Percentiles rank a stretch among this genome's conserved stretches.
Conservation (phyloP, 306 rosid species). For the Cucurbita moschata region DNA sequence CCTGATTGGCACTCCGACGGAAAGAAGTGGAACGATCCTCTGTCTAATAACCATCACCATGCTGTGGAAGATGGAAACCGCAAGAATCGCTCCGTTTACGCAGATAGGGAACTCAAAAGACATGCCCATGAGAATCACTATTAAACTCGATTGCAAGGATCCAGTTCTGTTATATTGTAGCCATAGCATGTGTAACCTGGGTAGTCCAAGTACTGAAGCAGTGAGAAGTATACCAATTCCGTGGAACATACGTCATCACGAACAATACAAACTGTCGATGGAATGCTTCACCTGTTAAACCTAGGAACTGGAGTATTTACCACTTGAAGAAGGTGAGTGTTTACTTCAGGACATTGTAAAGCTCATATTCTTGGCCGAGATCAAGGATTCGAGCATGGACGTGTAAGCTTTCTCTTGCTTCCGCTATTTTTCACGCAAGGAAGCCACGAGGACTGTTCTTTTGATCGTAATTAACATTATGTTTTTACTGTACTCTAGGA, state of each 20-base stretch:
- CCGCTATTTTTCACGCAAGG: not conserved
- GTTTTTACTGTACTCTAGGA: not conserved
- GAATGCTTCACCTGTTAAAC: not conserved
- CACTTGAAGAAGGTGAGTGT: not conserved
- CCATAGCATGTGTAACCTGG: not conserved
- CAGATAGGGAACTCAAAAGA: slow-evolving; percentile 58
- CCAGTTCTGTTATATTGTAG: not conserved
- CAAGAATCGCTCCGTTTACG: slow-evolving; percentile 31
- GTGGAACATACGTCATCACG: not conserved
- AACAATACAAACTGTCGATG: not conserved
- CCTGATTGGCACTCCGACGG: slow-evolving; percentile 41
- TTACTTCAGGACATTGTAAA: not conserved
- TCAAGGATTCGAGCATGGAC: not conserved
- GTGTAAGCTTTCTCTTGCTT: not conserved
- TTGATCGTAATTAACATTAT: slow-evolving; percentile 2
- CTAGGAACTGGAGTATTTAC: not conserved
- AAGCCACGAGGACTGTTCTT: not conserved
- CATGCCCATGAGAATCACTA: slow-evolving; percentile 45
- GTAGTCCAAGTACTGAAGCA: not conserved
- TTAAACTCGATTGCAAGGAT: not conserved
- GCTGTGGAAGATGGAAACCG: slow-evolving; percentile 37
- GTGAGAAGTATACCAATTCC: not conserved
- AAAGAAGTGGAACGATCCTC: slow-evolving; percentile 42
- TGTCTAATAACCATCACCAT: slow-evolving; percentile 27
- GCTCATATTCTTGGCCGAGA: not conserved